Evolutionary conservation across 176 grass and related monocot genomes (phyloP).

Genomic region (Oryza brachyantha): DNA sequence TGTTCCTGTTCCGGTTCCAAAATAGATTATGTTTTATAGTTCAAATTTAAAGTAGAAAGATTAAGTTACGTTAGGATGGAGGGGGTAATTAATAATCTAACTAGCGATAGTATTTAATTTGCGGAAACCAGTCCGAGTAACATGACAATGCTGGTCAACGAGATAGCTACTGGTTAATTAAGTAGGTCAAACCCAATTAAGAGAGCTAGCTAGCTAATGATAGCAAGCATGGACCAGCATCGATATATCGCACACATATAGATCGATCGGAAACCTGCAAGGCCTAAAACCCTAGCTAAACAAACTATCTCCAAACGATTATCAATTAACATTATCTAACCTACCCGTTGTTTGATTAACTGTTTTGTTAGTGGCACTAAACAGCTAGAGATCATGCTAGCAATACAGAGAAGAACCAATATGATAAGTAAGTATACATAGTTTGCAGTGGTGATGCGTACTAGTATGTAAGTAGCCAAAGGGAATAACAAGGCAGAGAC

Average conservation of each 20-base stretch:
- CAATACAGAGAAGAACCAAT: too few relatives aligned
- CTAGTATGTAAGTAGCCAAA: neutral
- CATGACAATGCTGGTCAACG: neutral
- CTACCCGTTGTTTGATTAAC: neutral
- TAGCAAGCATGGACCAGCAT: neutral
- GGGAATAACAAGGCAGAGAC: constrained; percentile 35
- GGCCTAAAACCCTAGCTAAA: neutral
- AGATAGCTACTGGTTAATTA: neutral
- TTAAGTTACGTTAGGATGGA: too few relatives aligned
- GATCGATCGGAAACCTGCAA: neutral
- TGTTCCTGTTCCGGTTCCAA: too few relatives aligned
- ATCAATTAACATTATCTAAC: neutral
- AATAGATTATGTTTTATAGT: too few relatives aligned
- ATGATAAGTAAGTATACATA: too few relatives aligned
- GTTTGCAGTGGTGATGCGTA: neutral
- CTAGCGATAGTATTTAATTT: neutral
- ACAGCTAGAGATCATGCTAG: neutral
- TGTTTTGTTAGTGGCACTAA: neutral
- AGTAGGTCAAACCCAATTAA: neutral
- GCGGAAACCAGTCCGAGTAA: neutral
- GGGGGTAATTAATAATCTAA: too few relatives aligned
- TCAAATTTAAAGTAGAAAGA: too few relatives aligned
- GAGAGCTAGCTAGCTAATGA: neutral
- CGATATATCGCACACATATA: neutral
- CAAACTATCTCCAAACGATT: neutral